A percentile compares a stretch with the other conserved stretches of the same genome.
Conservation (phyloP, 2,329 filamentous ascomycete genomes). For the Parastagonospora nodorum region DNA sequence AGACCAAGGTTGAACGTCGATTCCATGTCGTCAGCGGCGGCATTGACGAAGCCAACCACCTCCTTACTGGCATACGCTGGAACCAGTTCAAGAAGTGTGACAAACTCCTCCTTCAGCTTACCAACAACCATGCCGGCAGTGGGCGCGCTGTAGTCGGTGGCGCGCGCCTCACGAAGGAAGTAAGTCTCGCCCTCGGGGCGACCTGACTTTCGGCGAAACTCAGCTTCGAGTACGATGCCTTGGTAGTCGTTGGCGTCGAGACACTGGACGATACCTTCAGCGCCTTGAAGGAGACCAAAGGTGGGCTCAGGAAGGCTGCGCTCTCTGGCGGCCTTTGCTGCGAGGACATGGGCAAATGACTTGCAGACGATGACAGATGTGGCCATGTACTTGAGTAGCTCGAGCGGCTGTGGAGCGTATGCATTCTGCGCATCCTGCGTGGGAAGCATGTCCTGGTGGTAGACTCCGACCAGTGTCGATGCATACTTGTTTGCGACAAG, state of each 20-base stretch:
- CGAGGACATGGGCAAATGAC: conserved; percentile 74
- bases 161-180: conserved; percentile 49
- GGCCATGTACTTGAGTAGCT: conserved; percentile 80
- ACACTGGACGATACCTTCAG: conserved; percentile 78
- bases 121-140: conserved; percentile 17
- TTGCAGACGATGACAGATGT: conserved; percentile 80
- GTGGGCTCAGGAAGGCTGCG: conserved; percentile 75
- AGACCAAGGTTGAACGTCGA: conserved; percentile 86
- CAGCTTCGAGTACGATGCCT: conserved; percentile 79
- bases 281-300: conserved; percentile 77
- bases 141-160: conserved; percentile 23
- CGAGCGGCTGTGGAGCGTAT: conserved; percentile 60
- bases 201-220: conserved; percentile 83
- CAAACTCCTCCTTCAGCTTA: conserved; percentile 55
- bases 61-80: conserved; percentile 44
- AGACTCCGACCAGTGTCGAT: conserved; percentile 76
- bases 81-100: conserved; percentile 75
- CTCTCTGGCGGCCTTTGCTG: conserved; percentile 74
- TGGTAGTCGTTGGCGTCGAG: conserved; percentile 58
- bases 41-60: conserved; percentile 30
- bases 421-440: conserved; percentile 49
- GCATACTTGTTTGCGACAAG: conserved; percentile 68
- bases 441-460: conserved; percentile 80
- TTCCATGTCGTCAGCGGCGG: conserved; percentile 33
- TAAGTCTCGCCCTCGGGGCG: conserved; percentile 75